These are phyloP conservation scores for Physcia stellaris DNA, from an alignment of 495 filamentous ascomycete genomes.

Conservation along the genomic window DNA sequence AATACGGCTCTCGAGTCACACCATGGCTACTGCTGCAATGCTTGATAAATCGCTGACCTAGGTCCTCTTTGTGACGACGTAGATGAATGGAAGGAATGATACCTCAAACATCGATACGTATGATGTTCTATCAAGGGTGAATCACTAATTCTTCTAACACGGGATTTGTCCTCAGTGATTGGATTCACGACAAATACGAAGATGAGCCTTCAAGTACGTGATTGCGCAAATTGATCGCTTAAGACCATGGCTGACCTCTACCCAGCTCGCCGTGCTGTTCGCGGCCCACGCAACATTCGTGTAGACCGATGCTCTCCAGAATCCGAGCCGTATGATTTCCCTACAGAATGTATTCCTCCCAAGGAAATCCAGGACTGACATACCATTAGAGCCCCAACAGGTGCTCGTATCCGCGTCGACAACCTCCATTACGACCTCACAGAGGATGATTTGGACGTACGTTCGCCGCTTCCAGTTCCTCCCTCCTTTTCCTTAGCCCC, in stretches of 20 bases:
- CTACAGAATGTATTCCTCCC: no score
- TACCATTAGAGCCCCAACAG: slow-evolving; percentile 29
- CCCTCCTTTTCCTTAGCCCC: no score
- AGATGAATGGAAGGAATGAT: slow-evolving; percentile 44
- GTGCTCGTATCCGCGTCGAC: slow-evolving; percentile 70
- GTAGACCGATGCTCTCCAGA: slow-evolving; percentile 33
- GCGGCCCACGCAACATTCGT: slow-evolving; percentile 25
- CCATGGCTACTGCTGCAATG: slow-evolving; percentile 30
- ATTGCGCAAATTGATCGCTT: background rate
- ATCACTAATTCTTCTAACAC: background rate
- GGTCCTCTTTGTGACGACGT: slow-evolving; percentile 23
- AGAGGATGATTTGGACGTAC: slow-evolving; percentile 71
- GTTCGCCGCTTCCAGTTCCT: slow-evolving; percentile 3
- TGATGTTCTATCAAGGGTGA: slow-evolving; percentile 7
- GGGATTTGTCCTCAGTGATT: slow-evolving; percentile 43
- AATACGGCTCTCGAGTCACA: slow-evolving; percentile 22
- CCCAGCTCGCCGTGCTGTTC: slow-evolving; percentile 23
- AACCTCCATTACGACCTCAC: slow-evolving; percentile 92
- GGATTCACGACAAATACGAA: slow-evolving; percentile 83
- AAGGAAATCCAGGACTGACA: no score
- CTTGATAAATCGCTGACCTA: slow-evolving; percentile 44
- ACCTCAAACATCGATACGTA: slow-evolving; percentile 43
- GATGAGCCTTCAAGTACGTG: slow-evolving; percentile 40
- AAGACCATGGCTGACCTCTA: slow-evolving; percentile 7
- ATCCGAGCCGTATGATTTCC: slow-evolving; percentile 32